Evolutionary conservation across 768 basidiomycete genomes (phyloP).

Genomic region (Russula foetens): DNA sequence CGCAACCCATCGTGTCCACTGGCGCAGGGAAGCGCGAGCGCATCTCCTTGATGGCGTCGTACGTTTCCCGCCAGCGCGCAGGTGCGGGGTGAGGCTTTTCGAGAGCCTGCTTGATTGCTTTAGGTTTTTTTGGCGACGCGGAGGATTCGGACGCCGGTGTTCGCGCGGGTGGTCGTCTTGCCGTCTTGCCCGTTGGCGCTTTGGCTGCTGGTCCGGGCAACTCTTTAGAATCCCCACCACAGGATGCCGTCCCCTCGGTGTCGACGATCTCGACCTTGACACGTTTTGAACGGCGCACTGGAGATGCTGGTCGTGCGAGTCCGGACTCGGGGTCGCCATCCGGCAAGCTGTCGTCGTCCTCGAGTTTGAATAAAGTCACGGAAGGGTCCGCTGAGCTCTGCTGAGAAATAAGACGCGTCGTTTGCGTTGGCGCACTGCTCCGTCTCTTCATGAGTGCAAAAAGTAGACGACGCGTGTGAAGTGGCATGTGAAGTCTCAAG

Average conservation of each 20-base stretch:
- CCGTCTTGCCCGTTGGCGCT: neutral
- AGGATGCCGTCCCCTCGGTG: too few relatives aligned
- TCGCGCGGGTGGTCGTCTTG: conserved; percentile 2
- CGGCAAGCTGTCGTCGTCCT: conserved; percentile 3
- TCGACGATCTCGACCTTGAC: conserved; percentile 22
- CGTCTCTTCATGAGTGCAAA: conserved; percentile 11
- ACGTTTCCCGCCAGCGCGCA: conserved; percentile 56
- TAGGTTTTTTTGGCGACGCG: conserved; percentile 44
- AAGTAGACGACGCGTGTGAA: too few relatives aligned
- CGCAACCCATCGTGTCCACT: conserved; percentile 90
- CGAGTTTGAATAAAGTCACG: conserved; percentile 20
- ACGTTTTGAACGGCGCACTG: conserved; percentile 24
- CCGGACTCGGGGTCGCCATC: conserved; percentile 11
- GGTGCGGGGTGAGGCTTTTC: conserved; percentile 61
- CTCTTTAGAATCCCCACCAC: conserved; percentile 10
- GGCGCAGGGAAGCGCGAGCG: conserved; percentile 65
- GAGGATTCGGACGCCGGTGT: neutral
- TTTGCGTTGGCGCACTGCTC: neutral
- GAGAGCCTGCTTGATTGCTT: conserved; percentile 46
- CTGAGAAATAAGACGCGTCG: conserved; percentile 3
- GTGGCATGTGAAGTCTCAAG: too few relatives aligned
- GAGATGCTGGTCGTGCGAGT: conserved; percentile 6
- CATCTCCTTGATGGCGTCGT: conserved; percentile 70
- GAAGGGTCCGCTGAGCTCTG: conserved; percentile 13
- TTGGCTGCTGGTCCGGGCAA: neutral